A percentile compares a stretch with the other conserved stretches of the same genome.
Evolutionary conservation across 169 alveolate species (phyloP).

Genomic region (Eimeria tenella): DNA sequence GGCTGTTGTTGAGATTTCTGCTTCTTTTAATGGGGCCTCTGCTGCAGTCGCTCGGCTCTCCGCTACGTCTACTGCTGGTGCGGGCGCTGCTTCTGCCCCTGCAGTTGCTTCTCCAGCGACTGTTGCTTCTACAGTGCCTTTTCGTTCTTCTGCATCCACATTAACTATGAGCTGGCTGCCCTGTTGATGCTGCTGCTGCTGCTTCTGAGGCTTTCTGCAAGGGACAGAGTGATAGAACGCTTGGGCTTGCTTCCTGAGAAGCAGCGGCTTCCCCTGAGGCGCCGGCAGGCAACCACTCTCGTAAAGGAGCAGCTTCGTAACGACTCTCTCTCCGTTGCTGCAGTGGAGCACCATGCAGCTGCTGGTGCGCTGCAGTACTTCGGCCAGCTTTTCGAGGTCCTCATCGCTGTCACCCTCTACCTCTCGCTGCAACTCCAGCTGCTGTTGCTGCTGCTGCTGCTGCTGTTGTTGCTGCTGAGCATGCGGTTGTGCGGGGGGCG

Average conservation of each 20-base stretch:
- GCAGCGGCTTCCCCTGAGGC: slow-evolving; percentile 8
- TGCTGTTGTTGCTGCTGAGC: slow-evolving; percentile 38
- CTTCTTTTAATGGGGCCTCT: not conserved
- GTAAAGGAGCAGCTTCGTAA: slow-evolving; percentile 32
- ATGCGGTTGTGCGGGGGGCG: slow-evolving; percentile 41
- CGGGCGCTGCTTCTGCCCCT: not conserved
- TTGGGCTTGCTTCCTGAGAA: slow-evolving; percentile 31
- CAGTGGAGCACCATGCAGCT: slow-evolving; percentile 58
- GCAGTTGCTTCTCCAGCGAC: not conserved
- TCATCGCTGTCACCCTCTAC: not conserved
- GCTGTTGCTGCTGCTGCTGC: slow-evolving; percentile 36
- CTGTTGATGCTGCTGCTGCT: slow-evolving; percentile 11
- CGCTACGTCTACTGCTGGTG: not conserved
- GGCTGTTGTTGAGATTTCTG: not conserved
- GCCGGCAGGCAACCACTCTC: slow-evolving; percentile 16
- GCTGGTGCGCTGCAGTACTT: slow-evolving; percentile 39
- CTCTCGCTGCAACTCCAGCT: not conserved
- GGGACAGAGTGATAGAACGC: not conserved
- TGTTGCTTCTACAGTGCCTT: not conserved
- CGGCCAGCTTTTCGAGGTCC: slow-evolving; percentile 17
- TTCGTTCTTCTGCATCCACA: not conserved
- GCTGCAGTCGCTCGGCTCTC: not conserved
- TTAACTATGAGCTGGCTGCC: not conserved
- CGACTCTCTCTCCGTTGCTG: slow-evolving; percentile 61
- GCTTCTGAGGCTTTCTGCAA: not conserved